Conservation (phyloP, 176 grass and related monocot genomes). For the Aegilops tauschii region DNA sequence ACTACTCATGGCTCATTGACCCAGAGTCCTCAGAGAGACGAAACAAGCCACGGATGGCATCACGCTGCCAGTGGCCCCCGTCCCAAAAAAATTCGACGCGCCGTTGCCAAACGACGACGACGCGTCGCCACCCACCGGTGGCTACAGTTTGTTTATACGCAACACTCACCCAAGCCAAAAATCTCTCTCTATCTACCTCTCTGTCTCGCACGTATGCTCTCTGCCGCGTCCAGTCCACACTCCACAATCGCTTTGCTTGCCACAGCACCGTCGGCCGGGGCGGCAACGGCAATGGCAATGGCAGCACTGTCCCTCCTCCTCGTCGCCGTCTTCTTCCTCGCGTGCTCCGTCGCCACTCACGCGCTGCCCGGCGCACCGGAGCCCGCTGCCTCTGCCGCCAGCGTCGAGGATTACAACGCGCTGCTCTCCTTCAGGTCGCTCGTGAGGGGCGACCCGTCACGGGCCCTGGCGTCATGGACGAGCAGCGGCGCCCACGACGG, state of each 20-base stretch:
- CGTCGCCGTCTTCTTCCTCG: neutral
- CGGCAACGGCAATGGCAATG: neutral
- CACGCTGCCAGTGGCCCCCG: neutral
- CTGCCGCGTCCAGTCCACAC: neutral
- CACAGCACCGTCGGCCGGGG: neutral
- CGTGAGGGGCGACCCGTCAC: neutral
- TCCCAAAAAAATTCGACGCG: neutral
- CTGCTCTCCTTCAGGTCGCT: conserved; percentile 23
- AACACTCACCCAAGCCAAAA: neutral
- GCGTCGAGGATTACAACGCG: neutral
- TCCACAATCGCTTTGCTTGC: neutral
- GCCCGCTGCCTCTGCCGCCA: neutral
- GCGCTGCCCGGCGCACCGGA: neutral
- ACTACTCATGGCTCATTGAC: neutral
- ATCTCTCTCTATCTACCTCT: neutral
- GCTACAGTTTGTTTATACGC: neutral
- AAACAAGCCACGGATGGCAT: neutral
- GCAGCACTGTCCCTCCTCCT: neutral
- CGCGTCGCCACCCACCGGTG: neutral
- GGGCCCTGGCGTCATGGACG: neutral
- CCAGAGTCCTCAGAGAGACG: neutral
- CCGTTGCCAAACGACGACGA: neutral
- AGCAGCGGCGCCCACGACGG: neutral
- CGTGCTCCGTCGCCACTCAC: neutral
- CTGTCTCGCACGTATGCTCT: neutral